Evolutionary conservation across 1,284 basidiomycete genomes (phyloP).

Genomic region (Leccinum angustisporum): DNA sequence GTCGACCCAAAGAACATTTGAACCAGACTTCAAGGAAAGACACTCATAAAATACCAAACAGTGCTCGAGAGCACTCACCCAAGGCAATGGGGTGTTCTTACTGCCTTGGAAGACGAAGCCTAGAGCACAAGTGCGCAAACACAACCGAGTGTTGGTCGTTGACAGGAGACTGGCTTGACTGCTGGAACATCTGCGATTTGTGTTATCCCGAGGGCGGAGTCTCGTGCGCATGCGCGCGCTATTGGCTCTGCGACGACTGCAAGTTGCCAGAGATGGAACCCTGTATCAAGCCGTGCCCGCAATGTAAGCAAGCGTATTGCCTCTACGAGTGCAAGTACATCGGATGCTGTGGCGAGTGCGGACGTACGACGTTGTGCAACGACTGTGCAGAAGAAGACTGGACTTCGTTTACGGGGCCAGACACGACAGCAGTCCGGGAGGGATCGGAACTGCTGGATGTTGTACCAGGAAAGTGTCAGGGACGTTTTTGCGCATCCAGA

Average conservation of each 20-base stretch:
- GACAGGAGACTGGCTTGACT: neutral
- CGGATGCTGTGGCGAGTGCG: slow-evolving; percentile 18
- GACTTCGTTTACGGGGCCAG: neutral
- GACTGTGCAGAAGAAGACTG: slow-evolving; percentile 26
- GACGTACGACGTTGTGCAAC: slow-evolving; percentile 20
- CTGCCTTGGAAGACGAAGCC: neutral
- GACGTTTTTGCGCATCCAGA: neutral
- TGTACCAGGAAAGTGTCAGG: neutral
- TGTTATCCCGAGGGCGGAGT: slow-evolving; percentile 22
- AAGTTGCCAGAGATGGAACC: neutral
- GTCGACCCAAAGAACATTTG: slow-evolving; percentile 2
- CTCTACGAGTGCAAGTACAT: slow-evolving; percentile 25
- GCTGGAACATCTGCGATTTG: neutral
- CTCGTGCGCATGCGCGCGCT: slow-evolving; percentile 20
- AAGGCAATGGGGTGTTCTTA: neutral
- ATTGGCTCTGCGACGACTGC: slow-evolving; percentile 28
- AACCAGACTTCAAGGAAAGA: neutral
- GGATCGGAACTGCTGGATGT: neutral
- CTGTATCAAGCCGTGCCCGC: slow-evolving; percentile 16
- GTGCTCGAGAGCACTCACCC: neutral
- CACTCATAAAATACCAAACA: neutral
- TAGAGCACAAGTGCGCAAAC: neutral
- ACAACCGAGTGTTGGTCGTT: neutral
- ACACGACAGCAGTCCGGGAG: neutral
- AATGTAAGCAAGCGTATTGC: slow-evolving; percentile 18